Evolutionary conservation across 2,329 filamentous ascomycete genomes (phyloP), one percentile per base, ranked within the genome.

Genomic region (Sporothrix schenckii): DNA sequence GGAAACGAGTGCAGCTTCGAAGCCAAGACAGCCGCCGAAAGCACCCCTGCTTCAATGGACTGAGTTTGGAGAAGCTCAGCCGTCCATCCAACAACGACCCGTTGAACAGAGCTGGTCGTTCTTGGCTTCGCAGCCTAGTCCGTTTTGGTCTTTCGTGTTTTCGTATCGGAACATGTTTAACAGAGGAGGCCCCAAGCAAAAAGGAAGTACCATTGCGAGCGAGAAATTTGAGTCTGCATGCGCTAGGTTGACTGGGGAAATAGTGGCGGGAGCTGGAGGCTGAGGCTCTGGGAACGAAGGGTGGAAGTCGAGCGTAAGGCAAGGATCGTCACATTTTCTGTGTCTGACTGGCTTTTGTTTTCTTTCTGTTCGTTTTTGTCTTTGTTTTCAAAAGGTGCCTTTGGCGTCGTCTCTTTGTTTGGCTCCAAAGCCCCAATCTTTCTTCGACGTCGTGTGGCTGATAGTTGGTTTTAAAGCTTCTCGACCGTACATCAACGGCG

Each of bases 101-200:
- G 11, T 47, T 4, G 11, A 61, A 16, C 21, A 9, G n/a, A 50
- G 44, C 14, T 50, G 14, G 30, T 49, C 27, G 47, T 49, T 67
- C 65, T 67, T 67, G 50, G 65, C 65, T 30, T 53, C 65, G 27
- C 34, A 66, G 60, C 68, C 6, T 66, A 70, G 61, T 24, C 68
- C 60, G 10, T 49, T 58, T 66, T 50, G n/a, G 68, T 34, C 50
- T 21, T 6, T 58, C 60, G 58, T 49, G 50, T 66, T 66, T 41
- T 70, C 60, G 68, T 66, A 66, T 70, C 24, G 63, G 10, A 30
- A 34, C 44, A 21, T 14, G 44, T 50, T 11, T 19, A 49, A 47
- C 16, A 50, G 24, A n/a, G 24, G 10, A 65, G 13, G 21, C 41
- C 16, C 4, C 10, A 34, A 47, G 21, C 39, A 27, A 47, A 11